Evolutionary conservation across 306 rosid species (phyloP), one percentile per base, ranked within the genome.

Genomic region (Rosa lucieae): DNA sequence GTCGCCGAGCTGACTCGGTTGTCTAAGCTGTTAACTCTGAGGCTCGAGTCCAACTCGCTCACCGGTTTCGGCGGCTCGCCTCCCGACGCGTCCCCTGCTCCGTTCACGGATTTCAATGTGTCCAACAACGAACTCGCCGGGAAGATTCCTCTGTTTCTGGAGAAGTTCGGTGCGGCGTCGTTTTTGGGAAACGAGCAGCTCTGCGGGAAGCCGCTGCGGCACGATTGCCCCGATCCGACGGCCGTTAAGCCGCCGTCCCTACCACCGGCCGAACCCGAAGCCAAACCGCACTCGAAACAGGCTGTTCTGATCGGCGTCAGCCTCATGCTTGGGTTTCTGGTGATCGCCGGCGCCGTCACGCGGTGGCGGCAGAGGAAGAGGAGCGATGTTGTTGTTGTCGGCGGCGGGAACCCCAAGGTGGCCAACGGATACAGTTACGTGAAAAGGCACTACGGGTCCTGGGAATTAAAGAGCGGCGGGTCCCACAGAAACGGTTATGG

Each of bases 11-110:
- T 80, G 40, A 9, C 76, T n/a, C 65, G 18, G 17, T 5, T 84
- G 58, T 53, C 79, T 11, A 46, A n/a, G 13, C 26, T 83, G 75
- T 13, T 84, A 20, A 84, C 81, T 26, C 76, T 84, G 72, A 49
- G 81, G 5, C 79, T 84, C 72, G 79, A 84, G 78, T 75, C 47
- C 12, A 84, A 84, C 79, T 71, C 76, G 48, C 77, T 84, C 72
- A 70, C 49, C 39, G 78, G 84, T 2, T 40, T 5, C 9, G 81
- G 65, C 72, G 29, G 6, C 56, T 18, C 72, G 3, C n/a, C 46
- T 7, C 0, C 44, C 11, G 1, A 3, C 35, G 14, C 44, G 49
- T 43, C 13, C 4, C 20, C 74, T 21, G 23, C 8, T 39, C 14
- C 48, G 10, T n/a, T 84, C 9, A 32, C 8, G 40, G 79, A 84